A percentile compares a stretch with the other conserved stretches of the same genome.
Evolutionary conservation across 2,329 filamentous ascomycete genomes (phyloP).

Genomic region (Botrytis elliptica): DNA sequence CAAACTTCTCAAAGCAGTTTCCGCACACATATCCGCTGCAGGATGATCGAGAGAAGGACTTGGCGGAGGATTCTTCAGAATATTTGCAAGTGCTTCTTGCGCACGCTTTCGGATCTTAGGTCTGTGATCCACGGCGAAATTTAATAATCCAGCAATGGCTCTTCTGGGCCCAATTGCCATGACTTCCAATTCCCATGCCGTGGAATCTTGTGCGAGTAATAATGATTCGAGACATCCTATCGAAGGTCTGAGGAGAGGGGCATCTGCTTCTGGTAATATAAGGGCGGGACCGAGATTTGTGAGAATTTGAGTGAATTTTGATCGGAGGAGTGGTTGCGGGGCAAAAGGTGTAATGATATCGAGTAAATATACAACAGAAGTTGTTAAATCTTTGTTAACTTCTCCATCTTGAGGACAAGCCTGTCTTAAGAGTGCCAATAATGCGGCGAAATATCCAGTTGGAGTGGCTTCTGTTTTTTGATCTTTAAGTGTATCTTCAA

Average conservation of each 20-base stretch:
- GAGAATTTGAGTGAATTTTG: slow-evolving; percentile 94
- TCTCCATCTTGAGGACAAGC: slow-evolving; percentile 63
- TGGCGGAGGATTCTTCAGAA: slow-evolving; percentile 82
- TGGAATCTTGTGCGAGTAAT: slow-evolving; percentile 80
- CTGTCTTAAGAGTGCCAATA: slow-evolving; percentile 82
- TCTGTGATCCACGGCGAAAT: slow-evolving; percentile 78
- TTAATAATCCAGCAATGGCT: slow-evolving; percentile 82
- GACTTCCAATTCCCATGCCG: slow-evolving; percentile 83
- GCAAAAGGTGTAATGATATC: slow-evolving; percentile 85
- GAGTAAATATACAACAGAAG: slow-evolving; percentile 90
- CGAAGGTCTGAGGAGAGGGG: slow-evolving; percentile 79
- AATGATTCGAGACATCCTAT: slow-evolving; percentile 94
- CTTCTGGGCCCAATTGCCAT: slow-evolving; percentile 81
- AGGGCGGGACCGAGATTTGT: slow-evolving; percentile 81
- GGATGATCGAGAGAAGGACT: slow-evolving; percentile 93
- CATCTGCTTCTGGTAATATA: slow-evolving; percentile 76
- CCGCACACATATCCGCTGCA: slow-evolving; percentile 92
- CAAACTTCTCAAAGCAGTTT: slow-evolving; percentile 80
- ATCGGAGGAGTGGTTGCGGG: slow-evolving; percentile 81
- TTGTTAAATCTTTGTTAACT: slow-evolving; percentile 77
- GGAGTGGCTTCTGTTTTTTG: slow-evolving; percentile 81
- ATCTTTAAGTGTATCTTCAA: slow-evolving; percentile 88
- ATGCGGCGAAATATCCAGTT: slow-evolving; percentile 93
- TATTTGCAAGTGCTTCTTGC: slow-evolving; percentile 80
- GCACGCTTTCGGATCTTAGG: slow-evolving; percentile 94